Evolutionary conservation across 768 basidiomycete genomes (phyloP).

Genomic region (Coprinopsis cinerea): DNA sequence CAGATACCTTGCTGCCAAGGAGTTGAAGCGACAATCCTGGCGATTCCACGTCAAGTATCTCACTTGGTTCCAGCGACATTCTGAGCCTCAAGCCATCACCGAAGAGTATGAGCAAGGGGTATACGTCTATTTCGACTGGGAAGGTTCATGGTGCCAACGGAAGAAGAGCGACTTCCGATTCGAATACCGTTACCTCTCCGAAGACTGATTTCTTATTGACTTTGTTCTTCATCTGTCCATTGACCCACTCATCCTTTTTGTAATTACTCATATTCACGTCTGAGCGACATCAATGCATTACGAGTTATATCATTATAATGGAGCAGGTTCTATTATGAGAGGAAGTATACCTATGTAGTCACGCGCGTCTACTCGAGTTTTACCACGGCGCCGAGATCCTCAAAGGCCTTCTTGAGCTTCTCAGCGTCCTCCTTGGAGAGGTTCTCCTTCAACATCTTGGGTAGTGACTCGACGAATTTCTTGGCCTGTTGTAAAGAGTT

Average conservation of each 20-base stretch:
- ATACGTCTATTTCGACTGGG: conserved; percentile 99
- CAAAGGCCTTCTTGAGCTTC: conserved; percentile 89
- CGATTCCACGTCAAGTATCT: conserved; percentile 98
- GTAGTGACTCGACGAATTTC: conserved; percentile 96
- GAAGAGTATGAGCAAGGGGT: conserved; percentile 99
- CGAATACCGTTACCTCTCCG: conserved; percentile 91
- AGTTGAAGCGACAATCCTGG: conserved; percentile 97
- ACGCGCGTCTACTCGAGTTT: conserved; percentile 59
- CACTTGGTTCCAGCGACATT: conserved; percentile 99
- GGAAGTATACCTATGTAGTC: conserved; percentile 16
- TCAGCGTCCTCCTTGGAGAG: conserved; percentile 96
- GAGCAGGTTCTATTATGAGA: conserved; percentile 10
- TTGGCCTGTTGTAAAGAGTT: conserved; percentile 67
- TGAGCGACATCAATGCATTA: conserved; percentile 3
- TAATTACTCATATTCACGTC: conserved; percentile 5
- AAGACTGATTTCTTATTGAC: conserved; percentile 65
- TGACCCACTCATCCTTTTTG: conserved; percentile 12
- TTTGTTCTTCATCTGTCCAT: too few relatives aligned
- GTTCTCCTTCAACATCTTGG: conserved; percentile 91
- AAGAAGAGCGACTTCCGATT: conserved; percentile 98
- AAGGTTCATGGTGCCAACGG: conserved; percentile 96
- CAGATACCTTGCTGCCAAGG: conserved; percentile 93
- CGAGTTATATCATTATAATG: conserved; percentile 8
- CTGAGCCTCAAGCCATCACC: conserved; percentile 96
- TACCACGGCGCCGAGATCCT: conserved; percentile 83